Evolutionary conservation across 2,329 filamentous ascomycete species (phyloP).

Genomic region (Westerdykella aurantiaca): DNA sequence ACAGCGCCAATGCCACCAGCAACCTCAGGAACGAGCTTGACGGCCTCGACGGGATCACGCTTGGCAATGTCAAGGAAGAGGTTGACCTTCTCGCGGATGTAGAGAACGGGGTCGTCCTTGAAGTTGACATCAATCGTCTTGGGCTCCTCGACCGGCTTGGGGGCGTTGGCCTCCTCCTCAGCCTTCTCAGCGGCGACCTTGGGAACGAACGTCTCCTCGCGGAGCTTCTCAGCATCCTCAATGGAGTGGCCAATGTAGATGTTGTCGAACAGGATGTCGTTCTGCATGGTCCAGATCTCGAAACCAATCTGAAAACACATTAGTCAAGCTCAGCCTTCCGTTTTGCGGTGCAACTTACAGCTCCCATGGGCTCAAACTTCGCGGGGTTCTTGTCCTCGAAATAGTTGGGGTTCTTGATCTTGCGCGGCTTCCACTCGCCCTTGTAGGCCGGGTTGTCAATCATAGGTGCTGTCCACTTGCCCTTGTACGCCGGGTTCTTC

Average conservation of each 20-base stretch:
- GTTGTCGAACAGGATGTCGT: constrained; percentile 98
- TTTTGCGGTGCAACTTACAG: constrained; percentile 57
- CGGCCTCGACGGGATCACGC: constrained; percentile 73
- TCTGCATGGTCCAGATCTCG: constrained; percentile 99
- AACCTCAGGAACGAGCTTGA: constrained; percentile 88
- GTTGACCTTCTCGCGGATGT: constrained; percentile 86
- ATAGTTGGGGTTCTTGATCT: constrained; percentile 95
- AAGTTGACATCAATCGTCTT: constrained; percentile 76
- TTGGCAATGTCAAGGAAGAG: constrained; percentile 82
- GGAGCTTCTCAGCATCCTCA: constrained; percentile 84
- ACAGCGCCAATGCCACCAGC: constrained; percentile 72
- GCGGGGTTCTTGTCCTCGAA: constrained; percentile 95
- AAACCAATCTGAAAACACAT: constrained; percentile 69
- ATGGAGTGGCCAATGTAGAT: constrained; percentile 98
- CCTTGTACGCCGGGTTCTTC: constrained; percentile 96
- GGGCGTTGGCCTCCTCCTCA: constrained; percentile 71
- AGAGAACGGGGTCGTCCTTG: constrained; percentile 81
- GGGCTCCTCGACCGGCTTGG: constrained; percentile 61
- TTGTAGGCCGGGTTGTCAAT: constrained; percentile 99
- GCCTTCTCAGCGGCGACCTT: constrained; percentile 81
- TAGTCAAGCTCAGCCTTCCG: constrained; percentile 8
- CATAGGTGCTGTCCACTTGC: constrained; percentile 89
- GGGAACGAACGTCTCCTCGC: constrained; percentile 80
- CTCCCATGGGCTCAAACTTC: constrained; percentile 97
- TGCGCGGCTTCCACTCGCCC: constrained; percentile 86